phyloP scores from a whole-genome alignment of 2,329 filamentous ascomycete genomes.

The Colletotrichum godetiae region DNA sequence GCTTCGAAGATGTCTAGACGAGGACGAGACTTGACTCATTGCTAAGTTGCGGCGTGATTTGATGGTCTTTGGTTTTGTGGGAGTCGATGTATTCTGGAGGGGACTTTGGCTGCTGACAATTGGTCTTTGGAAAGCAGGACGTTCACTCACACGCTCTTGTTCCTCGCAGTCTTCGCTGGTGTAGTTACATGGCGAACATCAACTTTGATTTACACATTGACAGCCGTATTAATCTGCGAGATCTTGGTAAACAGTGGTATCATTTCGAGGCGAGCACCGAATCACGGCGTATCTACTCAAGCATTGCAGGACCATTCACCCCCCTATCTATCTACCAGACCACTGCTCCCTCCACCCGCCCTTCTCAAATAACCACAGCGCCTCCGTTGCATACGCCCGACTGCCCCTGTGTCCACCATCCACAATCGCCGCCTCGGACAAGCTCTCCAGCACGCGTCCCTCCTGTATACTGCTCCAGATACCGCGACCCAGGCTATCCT shows the following conservation, averaged over 20 bases:
- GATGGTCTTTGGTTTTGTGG: too few relatives aligned
- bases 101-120: too few relatives aligned
- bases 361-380: slow-evolving; percentile 83
- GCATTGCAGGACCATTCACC: too few relatives aligned
- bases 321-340: slow-evolving; percentile 60
- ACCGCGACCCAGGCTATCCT: slow-evolving; percentile 76
- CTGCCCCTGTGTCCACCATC: slow-evolving; percentile 81
- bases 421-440: slow-evolving; percentile 80
- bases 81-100: too few relatives aligned
- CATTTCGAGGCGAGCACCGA: background rate
- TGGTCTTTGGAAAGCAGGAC: too few relatives aligned
- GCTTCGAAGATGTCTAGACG: too few relatives aligned
- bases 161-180: too few relatives aligned
- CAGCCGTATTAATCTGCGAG: background rate
- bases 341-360: slow-evolving; percentile 76
- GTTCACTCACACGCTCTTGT: too few relatives aligned
- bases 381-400: slow-evolving; percentile 86
- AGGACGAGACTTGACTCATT: too few relatives aligned
- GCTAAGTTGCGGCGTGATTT: too few relatives aligned
- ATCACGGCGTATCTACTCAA: background rate
- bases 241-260: background rate
- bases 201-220: too few relatives aligned
- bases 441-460: slow-evolving; percentile 79
- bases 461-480: slow-evolving; percentile 86
- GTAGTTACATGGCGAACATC: too few relatives aligned